Percentiles rank a stretch among this genome's conserved stretches.
Evolutionary conservation across 1,139 yeast species (phyloP).

Genomic region (Arxiozyma slooffiae): DNA sequence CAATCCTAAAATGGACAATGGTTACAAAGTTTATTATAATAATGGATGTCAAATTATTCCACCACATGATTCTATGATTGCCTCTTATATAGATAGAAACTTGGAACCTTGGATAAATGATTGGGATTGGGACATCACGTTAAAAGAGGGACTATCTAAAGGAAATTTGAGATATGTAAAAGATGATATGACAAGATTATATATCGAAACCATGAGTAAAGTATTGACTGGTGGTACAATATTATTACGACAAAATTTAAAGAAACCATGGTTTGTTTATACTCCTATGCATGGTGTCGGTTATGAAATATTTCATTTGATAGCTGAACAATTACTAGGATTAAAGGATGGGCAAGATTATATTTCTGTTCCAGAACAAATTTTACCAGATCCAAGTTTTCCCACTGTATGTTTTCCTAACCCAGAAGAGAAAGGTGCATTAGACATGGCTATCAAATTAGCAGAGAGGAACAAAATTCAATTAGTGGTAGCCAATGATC

Average conservation of each 20-base stretch:
- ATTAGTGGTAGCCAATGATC: constrained; percentile 81
- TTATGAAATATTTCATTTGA: constrained; percentile 34
- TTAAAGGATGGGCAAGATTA: constrained; percentile 27
- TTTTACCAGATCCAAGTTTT: constrained; percentile 70
- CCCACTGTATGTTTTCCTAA: constrained; percentile 85
- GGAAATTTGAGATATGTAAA: constrained; percentile 28
- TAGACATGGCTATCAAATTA: constrained; percentile 53
- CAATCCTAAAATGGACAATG: constrained; percentile 88
- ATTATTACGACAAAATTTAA: constrained; percentile 10
- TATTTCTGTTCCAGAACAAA: constrained; percentile 45
- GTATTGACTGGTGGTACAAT: not conserved
- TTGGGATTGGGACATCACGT: constrained; percentile 41
- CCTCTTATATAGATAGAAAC: constrained; percentile 50
- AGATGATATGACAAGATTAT: constrained; percentile 28
- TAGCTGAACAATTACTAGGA: constrained; percentile 23
- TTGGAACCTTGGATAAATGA: constrained; percentile 47
- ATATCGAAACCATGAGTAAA: constrained; percentile 11
- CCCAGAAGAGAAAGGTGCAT: constrained; percentile 91
- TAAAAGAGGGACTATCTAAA: constrained; percentile 22
- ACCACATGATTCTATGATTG: constrained; percentile 74
- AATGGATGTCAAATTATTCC: constrained; percentile 96
- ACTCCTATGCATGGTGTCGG: constrained; percentile 98
- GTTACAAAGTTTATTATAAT: constrained; percentile 86
- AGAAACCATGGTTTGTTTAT: constrained; percentile 47
- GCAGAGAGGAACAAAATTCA: constrained; percentile 34